Conservation (phyloP, 345 rosid species). For the Citrus australasica region DNA sequence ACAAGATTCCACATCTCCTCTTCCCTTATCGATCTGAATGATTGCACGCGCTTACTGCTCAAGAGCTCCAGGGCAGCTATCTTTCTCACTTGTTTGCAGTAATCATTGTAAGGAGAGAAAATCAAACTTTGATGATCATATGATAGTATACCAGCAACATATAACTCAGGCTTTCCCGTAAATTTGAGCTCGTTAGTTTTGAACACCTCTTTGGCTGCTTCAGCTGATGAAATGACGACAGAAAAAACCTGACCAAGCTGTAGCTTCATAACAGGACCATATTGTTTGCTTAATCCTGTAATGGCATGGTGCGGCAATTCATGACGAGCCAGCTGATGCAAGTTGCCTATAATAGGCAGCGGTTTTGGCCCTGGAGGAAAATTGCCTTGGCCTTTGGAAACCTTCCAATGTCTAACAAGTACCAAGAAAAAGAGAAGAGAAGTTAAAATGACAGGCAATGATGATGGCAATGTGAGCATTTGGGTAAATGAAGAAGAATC, state of each 20-base stretch:
- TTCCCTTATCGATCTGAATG: slow-evolving; percentile 9
- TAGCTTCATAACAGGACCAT: no score
- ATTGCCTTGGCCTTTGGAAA: background rate
- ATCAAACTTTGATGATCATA: slow-evolving; percentile 4
- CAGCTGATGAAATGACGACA: slow-evolving; percentile 2
- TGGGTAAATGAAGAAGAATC: background rate
- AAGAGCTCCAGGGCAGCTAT: background rate
- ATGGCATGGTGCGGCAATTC: no score
- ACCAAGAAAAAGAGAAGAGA: slow-evolving; percentile 6
- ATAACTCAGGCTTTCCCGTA: slow-evolving; percentile 1
- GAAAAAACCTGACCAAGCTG: no score
- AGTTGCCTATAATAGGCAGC: no score
- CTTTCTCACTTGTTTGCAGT: slow-evolving; percentile 1
- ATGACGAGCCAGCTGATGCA: no score
- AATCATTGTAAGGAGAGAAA: slow-evolving; percentile 5
- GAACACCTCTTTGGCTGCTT: slow-evolving; percentile 9
- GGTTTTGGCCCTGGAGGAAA: slow-evolving; percentile 10
- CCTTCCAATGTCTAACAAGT: background rate
- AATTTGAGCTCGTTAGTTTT: slow-evolving; percentile 1
- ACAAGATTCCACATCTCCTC: slow-evolving; percentile 9
- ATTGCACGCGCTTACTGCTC: background rate
- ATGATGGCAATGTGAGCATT: background rate
- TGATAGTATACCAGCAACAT: background rate
- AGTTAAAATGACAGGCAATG: background rate
- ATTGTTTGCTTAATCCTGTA: no score